phyloP scores from a whole-genome alignment of 495 filamentous ascomycete genomes.

The Cercophora samala region DNA sequence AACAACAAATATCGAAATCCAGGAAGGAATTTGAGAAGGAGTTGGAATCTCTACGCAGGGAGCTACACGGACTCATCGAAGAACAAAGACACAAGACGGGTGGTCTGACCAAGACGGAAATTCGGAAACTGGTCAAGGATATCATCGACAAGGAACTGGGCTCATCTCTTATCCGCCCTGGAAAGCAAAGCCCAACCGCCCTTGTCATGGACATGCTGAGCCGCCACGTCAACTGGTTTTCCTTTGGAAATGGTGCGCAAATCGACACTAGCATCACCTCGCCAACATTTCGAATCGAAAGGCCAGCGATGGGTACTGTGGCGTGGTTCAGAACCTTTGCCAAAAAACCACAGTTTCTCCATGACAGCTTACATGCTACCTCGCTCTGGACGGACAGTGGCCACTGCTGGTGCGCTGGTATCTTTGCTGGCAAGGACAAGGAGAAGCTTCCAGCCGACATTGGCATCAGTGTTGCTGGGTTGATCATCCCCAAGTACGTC shows the following conservation, averaged over 20 bases:
- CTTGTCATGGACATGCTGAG: conserved; percentile 30
- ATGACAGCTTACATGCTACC: conserved; percentile 44
- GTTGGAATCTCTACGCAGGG: conserved; percentile 20
- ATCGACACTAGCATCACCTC: conserved; percentile 34
- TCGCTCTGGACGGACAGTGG: conserved; percentile 57
- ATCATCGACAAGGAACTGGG: conserved; percentile 38
- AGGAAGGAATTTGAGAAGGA: conserved; percentile 24
- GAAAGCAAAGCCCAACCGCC: conserved; percentile 27
- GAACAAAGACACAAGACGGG: conserved; percentile 14
- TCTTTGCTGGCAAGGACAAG: conserved; percentile 27
- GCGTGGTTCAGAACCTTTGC: conserved; percentile 26
- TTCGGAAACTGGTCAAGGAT: conserved; percentile 33
- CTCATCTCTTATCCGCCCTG: conserved; percentile 9
- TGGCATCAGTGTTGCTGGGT: conserved; percentile 42
- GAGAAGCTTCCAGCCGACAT: conserved; percentile 39
- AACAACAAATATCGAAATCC: conserved; percentile 4
- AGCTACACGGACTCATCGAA: conserved; percentile 18
- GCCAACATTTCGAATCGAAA: conserved; percentile 21
- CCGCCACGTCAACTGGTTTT: conserved; percentile 44
- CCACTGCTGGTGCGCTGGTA: conserved; percentile 62
- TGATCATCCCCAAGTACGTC: conserved; percentile 53
- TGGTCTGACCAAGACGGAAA: conserved; percentile 32
- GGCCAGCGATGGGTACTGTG: conserved; percentile 18
- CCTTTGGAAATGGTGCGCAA: conserved; percentile 35
- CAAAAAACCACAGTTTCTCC: conserved; percentile 27